Evolutionary conservation across 352 stramenopile species (phyloP), one percentile per base, ranked within the genome.

Genomic region (Globisporangium emineosum): DNA sequence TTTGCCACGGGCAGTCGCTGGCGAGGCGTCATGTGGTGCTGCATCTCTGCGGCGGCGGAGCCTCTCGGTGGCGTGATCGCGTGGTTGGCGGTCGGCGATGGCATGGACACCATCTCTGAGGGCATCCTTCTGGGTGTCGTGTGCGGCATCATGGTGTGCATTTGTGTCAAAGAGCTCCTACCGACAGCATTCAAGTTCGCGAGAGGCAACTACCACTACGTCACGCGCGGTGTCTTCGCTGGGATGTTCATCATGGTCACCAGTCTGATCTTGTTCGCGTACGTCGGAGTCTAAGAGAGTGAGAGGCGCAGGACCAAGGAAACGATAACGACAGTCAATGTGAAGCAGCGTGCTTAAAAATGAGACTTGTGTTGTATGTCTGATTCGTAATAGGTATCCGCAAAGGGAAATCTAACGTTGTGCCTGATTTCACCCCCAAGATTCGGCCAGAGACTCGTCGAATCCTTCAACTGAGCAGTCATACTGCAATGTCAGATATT

Each of bases 11-110:
- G 94, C 6, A 97, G 89, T 61, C 84, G 94, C 19, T 90, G 83
- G 70, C 96, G 96, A 52, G 96, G 91, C 4, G 98, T 99, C 70
- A 81, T 95, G 68, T 98, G 93, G 93, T 97, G 91, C 30, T 79
- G 73, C 17, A 77, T 95, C 55, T 96, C 78, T 17, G 79, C 91
- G 64, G 15, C 96, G 8, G 89, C 91, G 17, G 94, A 98, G 73
- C 88, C 93, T 7, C 35, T 98, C 30, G 96, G 89, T 2, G 95
- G 89, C 0, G 42, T 96, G 19, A 70, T 99, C 19, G 94, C 91
- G 40, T 98, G 88, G 74, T 57, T 79, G 0, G 65, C 96, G 21
- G 69, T 98, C 55, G 82, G 82, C 3, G 86, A 90, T 66, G 66
- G 78, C 30, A 84, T 97, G 51, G 83, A 83, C 52, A 71, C 76